Percentiles rank a stretch among this genome's conserved stretches.
Evolutionary conservation across 345 rosid genomes (phyloP).

Genomic region (Cardiospermum halicacabum): DNA sequence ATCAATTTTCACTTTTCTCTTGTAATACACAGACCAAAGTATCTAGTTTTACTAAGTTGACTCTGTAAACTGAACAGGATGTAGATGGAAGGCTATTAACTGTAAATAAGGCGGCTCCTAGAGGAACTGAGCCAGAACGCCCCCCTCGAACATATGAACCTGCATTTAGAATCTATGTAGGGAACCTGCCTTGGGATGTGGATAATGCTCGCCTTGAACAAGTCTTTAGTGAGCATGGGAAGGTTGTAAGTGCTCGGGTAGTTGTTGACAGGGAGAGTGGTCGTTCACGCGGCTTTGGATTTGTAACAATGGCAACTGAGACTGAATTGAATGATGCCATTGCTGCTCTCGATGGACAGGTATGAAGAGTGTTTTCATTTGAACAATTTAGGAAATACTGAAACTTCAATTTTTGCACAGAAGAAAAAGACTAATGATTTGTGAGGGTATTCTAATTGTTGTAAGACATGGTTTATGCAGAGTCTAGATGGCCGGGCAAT

Average conservation of each 20-base stretch:
- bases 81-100: conserved; percentile 68
- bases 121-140: conserved; percentile 69
- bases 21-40: not conserved
- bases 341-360: conserved; percentile 94
- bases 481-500: conserved; percentile 83
- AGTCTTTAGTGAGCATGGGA: conserved; percentile 83
- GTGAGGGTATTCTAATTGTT: not conserved
- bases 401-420: not conserved
- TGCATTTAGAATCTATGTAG: conserved; percentile 63
- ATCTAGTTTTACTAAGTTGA: conserved; percentile 5
- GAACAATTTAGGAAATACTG: not conserved
- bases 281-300: conserved; percentile 95
- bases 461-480: conserved; percentile 31
- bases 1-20: not conserved
- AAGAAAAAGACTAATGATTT: not conserved
- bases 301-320: conserved; percentile 77
- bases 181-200: conserved; percentile 83
- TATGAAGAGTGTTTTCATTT: conserved; percentile 18
- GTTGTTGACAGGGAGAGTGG: conserved; percentile 82
- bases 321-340: conserved; percentile 79
- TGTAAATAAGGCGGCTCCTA: conserved; percentile 84
- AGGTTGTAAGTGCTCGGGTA: conserved; percentile 75
- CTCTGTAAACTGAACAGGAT: conserved; percentile 40
- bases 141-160: conserved; percentile 49
- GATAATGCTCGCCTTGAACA: conserved; percentile 74